Evolutionary conservation across 164 flowering plant species (phyloP).

Genomic region (Sextonia rubra): DNA sequence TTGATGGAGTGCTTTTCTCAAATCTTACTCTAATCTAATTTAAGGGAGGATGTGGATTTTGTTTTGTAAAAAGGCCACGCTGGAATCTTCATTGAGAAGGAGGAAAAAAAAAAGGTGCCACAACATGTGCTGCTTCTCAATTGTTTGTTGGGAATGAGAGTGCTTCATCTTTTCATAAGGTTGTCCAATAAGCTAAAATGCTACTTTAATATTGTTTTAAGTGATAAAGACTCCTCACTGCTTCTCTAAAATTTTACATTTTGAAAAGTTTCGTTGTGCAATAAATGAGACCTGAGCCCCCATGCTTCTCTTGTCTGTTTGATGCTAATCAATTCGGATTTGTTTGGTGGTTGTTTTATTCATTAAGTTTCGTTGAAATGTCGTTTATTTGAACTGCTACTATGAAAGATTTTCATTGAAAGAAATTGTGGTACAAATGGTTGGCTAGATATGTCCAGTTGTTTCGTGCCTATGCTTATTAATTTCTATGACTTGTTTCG

Average conservation of each 20-base stretch:
- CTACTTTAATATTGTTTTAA: too few species aligned
- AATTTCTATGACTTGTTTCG: constrained; percentile 70
- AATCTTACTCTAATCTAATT: not conserved
- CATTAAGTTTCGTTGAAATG: not conserved
- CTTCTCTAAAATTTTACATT: not conserved
- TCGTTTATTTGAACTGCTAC: not conserved
- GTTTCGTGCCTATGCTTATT: constrained; percentile 43
- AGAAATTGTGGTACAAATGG: not conserved
- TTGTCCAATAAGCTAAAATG: too few species aligned
- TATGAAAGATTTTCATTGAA: not conserved
- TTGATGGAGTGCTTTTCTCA: not conserved
- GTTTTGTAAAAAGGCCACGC: not conserved
- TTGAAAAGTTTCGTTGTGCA: not conserved
- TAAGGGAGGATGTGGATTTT: not conserved
- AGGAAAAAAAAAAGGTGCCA: not conserved
- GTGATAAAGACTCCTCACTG: too few species aligned
- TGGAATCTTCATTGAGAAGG: not conserved
- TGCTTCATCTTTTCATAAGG: not conserved
- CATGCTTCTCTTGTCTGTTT: not conserved
- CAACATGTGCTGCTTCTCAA: not conserved
- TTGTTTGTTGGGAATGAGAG: not conserved
- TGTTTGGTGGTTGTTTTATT: not conserved
- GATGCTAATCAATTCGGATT: not conserved
- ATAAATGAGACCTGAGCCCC: not conserved
- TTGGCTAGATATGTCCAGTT: not conserved